Evolutionary conservation across 164 flowering plant species (phyloP).

Genomic region (Vitis labrusca): DNA sequence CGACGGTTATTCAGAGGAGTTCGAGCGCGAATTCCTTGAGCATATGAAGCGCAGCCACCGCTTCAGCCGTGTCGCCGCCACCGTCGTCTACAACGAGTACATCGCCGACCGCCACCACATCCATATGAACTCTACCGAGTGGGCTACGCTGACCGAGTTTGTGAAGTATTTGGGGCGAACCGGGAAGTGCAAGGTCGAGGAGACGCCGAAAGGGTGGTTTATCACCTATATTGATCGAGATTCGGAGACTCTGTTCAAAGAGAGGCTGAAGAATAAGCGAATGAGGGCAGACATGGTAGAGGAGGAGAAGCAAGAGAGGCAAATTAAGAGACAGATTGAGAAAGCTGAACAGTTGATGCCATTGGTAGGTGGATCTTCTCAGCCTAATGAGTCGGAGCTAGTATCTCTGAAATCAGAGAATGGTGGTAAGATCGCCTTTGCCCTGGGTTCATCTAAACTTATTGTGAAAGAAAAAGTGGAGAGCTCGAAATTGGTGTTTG

Average conservation of each 20-base stretch:
- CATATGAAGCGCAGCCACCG: conserved; percentile 88
- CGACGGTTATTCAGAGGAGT: conserved; percentile 83
- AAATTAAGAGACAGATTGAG: conserved; percentile 76
- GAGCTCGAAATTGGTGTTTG: conserved; percentile 45
- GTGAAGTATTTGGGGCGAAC: conserved; percentile 74
- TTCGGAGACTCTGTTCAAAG: conserved; percentile 80
- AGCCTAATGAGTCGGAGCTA: conserved; percentile 18
- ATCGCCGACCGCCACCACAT: conserved; percentile 82
- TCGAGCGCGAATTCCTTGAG: conserved; percentile 66
- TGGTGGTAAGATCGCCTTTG: conserved; percentile 55
- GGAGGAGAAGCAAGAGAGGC: conserved; percentile 87
- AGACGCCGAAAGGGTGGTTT: conserved; percentile 94
- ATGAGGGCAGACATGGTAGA: conserved; percentile 66
- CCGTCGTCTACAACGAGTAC: conserved; percentile 88
- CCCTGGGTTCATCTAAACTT: conserved; percentile 44
- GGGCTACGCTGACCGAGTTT: conserved; percentile 92
- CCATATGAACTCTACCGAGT: conserved; percentile 91
- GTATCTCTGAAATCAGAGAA: conserved; percentile 29
- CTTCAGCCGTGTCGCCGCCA: conserved; percentile 87
- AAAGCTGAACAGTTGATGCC: conserved; percentile 54
- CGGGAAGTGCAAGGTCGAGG: conserved; percentile 90
- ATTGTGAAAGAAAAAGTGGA: conserved; percentile 37
- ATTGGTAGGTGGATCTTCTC: conserved; percentile 3
- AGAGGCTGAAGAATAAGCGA: conserved; percentile 70
- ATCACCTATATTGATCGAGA: conserved; percentile 86